Evolutionary conservation across 1,139 yeast species (phyloP).

Genomic region (Blastobotrys proliferans): DNA sequence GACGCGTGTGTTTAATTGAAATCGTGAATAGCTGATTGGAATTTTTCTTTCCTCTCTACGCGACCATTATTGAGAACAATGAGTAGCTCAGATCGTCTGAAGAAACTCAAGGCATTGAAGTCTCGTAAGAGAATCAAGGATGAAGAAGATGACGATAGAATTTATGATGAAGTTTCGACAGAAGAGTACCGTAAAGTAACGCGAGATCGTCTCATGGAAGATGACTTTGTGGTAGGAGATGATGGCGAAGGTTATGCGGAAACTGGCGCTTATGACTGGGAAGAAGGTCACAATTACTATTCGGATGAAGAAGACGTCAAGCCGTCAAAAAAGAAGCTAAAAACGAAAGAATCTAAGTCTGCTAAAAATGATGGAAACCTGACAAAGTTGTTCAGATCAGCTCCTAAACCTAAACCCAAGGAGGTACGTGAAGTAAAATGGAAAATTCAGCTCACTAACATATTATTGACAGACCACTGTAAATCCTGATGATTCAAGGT

Average conservation of each 20-base stretch:
- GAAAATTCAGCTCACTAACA: neutral
- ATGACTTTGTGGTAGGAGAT: slow-evolving; percentile 93
- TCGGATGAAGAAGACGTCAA: slow-evolving; percentile 49
- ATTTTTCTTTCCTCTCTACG: neutral
- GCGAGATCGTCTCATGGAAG: slow-evolving; percentile 75
- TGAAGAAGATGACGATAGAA: slow-evolving; percentile 38
- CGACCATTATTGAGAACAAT: neutral
- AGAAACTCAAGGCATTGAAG: slow-evolving; percentile 11
- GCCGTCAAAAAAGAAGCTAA: slow-evolving; percentile 33
- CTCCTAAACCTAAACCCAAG: slow-evolving; percentile 18
- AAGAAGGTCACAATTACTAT: slow-evolving; percentile 49
- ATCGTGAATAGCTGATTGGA: neutral
- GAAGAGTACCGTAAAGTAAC: slow-evolving; percentile 70
- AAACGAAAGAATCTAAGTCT: slow-evolving; percentile 26
- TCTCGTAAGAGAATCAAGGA: slow-evolving; percentile 3
- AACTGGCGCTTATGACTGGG: slow-evolving; percentile 90
- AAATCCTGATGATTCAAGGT: neutral
- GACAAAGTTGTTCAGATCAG: slow-evolving; percentile 23
- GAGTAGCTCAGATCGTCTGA: slow-evolving; percentile 13
- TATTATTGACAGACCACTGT: neutral
- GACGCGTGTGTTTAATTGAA: no score
- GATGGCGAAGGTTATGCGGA: slow-evolving; percentile 88
- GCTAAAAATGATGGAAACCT: slow-evolving; percentile 20
- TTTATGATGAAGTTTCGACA: slow-evolving; percentile 88
- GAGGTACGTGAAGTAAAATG: slow-evolving; percentile 11